These are phyloP conservation scores for Paramyrothecium sp. DNA, from an alignment of 2,329 filamentous ascomycete species.

Conservation along the genomic window DNA sequence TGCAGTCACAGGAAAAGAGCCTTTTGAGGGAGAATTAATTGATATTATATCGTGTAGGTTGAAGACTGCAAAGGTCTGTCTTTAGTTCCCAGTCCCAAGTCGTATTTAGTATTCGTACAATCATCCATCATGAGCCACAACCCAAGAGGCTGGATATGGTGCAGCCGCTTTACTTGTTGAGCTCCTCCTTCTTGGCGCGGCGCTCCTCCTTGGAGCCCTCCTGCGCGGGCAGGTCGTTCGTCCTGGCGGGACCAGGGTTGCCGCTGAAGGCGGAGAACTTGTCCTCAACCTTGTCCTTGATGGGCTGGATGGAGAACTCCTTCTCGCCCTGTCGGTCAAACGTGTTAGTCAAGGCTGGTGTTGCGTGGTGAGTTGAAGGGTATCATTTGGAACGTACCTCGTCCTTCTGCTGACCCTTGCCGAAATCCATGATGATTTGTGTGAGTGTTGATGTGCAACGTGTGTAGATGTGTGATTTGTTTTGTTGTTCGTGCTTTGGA, in stretches of 20 bases:
- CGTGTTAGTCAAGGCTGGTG: constrained; percentile 10
- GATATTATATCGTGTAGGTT: too few relatives aligned
- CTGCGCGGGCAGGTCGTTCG: constrained; percentile 49
- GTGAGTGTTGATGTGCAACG: constrained; percentile 3
- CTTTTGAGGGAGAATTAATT: too few relatives aligned
- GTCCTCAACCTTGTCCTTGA: constrained; percentile 39
- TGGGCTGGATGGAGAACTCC: constrained; percentile 44
- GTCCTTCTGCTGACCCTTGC: constrained; percentile 27
- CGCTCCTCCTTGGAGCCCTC: constrained; percentile 70
- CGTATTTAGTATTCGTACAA: constrained; percentile 9
- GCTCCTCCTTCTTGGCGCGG: constrained; percentile 58
- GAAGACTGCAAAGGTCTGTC: too few relatives aligned
- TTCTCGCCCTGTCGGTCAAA: constrained; percentile 33
- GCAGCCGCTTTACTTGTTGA: constrained; percentile 60
- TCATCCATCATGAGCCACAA: constrained; percentile 16
- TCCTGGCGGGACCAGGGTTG: constrained; percentile 56
- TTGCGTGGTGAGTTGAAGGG: background rate
- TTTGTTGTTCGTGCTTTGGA: constrained; percentile 8
- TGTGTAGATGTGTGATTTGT: constrained; percentile 1
- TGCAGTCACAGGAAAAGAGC: too few relatives aligned
- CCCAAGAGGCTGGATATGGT: too few relatives aligned
- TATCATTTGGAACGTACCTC: constrained; percentile 17
- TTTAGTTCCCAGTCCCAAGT: too few relatives aligned
- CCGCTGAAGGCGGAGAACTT: constrained; percentile 53
- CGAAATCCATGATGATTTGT: constrained; percentile 20